These are phyloP conservation scores for Chaetomium fimeti DNA, from an alignment of 495 filamentous ascomycete species.

Conservation along the genomic window DNA sequence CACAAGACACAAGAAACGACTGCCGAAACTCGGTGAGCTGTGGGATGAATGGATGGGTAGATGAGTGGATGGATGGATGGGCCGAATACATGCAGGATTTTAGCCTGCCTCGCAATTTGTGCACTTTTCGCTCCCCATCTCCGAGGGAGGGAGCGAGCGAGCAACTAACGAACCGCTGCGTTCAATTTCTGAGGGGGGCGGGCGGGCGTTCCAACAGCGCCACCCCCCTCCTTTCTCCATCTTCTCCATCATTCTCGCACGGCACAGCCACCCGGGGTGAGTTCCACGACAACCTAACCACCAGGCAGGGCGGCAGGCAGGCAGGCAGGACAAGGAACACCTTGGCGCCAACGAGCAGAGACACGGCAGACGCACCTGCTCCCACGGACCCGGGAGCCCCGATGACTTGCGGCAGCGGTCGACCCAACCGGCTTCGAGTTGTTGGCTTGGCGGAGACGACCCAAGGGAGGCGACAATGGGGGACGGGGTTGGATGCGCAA, in stretches of 20 bases:
- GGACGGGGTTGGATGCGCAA: neutral
- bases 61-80: too few relatives aligned
- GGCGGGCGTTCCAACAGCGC: too few relatives aligned
- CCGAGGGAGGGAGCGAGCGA: neutral
- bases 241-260: too few relatives aligned
- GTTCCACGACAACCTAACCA: too few relatives aligned
- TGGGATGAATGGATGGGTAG: neutral
- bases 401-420: neutral
- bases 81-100: neutral
- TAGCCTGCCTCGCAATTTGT: conserved; percentile 1
- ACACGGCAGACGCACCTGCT: neutral
- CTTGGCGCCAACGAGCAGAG: neutral
- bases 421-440: neutral
- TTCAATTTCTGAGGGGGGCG: neutral
- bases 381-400: neutral
- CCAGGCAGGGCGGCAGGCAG: too few relatives aligned
- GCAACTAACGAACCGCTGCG: neutral
- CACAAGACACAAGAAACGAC: neutral
- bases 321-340: too few relatives aligned
- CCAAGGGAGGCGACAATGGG: neutral
- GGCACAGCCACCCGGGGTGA: neutral
- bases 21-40: neutral
- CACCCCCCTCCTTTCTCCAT: neutral
- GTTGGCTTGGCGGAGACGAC: neutral
- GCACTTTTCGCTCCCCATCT: neutral